phyloP scores from a whole-genome alignment of 1,284 basidiomycete species.

The Pulveroboletus sp. region DNA sequence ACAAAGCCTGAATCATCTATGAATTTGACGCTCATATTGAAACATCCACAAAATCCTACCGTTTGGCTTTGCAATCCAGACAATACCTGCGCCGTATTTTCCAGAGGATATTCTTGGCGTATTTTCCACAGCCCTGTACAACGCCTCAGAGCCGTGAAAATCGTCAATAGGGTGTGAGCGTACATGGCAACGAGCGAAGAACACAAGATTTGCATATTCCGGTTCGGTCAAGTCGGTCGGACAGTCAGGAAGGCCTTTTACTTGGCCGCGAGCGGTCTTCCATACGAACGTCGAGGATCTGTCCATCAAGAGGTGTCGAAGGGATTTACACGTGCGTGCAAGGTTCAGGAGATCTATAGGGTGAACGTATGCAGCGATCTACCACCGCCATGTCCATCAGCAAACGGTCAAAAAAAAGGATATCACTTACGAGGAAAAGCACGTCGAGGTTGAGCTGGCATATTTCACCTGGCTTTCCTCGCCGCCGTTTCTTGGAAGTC shows the following conservation, averaged over 20 bases:
- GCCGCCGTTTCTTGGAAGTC: background rate
- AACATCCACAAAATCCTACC: background rate
- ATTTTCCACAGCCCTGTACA: background rate
- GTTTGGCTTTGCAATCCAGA: background rate
- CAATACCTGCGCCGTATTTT: background rate
- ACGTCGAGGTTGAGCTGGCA: background rate
- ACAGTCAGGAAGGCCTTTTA: background rate
- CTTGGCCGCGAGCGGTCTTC: background rate
- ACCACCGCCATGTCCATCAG: background rate
- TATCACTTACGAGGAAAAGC: background rate
- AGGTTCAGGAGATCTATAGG: background rate
- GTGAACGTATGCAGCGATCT: background rate
- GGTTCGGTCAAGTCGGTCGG: background rate
- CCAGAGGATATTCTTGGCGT: background rate
- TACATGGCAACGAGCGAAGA: background rate
- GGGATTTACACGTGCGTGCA: background rate
- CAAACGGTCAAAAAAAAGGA: background rate
- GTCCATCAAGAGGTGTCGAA: background rate
- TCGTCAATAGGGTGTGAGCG: background rate
- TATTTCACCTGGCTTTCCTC: background rate
- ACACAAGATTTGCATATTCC: background rate
- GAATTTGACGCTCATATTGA: background rate
- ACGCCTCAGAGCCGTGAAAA: background rate
- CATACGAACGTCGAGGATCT: background rate
- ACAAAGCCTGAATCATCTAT: background rate